phyloP scores from a whole-genome alignment of 129 eudicot genomes.

The Pittosporum tobira region DNA sequence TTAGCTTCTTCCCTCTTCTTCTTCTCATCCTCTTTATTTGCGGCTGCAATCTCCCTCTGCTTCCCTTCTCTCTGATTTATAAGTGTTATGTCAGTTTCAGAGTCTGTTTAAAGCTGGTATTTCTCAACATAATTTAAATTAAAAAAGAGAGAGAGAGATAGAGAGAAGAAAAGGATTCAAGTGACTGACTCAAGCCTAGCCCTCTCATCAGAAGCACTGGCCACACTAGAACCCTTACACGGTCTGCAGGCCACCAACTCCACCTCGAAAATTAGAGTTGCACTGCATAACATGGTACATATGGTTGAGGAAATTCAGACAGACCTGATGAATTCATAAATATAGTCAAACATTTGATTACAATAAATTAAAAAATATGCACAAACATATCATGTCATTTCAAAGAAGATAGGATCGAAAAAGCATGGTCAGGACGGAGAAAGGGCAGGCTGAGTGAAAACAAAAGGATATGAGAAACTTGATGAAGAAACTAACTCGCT shows the following conservation, averaged over 20 bases:
- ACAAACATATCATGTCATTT: neutral
- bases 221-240: slow-evolving; percentile 78
- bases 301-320: neutral
- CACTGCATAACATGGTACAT: slow-evolving; percentile 33
- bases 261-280: slow-evolving; percentile 84
- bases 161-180: neutral
- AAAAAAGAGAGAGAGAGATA: too few relatives aligned
- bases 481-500: too few relatives aligned
- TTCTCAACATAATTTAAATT: too few relatives aligned
- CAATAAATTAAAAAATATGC: neutral
- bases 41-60: slow-evolving; percentile 87
- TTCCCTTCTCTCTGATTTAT: slow-evolving; percentile 61
- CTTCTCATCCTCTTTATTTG: slow-evolving; percentile 92
- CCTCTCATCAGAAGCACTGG: slow-evolving; percentile 80
- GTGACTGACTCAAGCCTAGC: slow-evolving; percentile 85
- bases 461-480: too few relatives aligned
- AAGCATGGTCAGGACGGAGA: too few relatives aligned
- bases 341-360: neutral
- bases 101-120: too few relatives aligned
- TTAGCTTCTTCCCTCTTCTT: slow-evolving; percentile 98
- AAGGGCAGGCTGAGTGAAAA: too few relatives aligned
- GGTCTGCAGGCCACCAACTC: slow-evolving; percentile 96
- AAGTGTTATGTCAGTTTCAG: neutral
- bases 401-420: neutral
- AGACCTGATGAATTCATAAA: neutral